Evolutionary conservation across 73 alveolate genomes (phyloP).

Genomic region (Strombidium stylifer): DNA sequence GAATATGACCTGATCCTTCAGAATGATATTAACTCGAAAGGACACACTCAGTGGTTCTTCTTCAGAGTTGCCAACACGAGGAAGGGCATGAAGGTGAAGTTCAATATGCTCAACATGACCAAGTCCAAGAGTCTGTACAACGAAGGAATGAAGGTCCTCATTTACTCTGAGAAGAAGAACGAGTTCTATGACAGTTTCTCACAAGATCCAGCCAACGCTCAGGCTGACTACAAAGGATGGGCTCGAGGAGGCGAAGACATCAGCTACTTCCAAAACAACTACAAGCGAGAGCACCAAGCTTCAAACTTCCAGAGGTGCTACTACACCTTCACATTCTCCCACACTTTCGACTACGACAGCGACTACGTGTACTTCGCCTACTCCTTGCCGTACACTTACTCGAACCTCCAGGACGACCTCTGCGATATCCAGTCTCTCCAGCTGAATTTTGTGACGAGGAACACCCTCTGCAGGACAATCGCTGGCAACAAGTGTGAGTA

Average conservation of each 20-base stretch:
- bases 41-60: constrained; percentile 93
- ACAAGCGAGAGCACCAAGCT: constrained; percentile 50
- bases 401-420: constrained; percentile 74
- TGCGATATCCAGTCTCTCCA: constrained; percentile 7
- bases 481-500: constrained; percentile 71
- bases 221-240: constrained; percentile 46
- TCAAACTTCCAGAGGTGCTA: constrained; percentile 59
- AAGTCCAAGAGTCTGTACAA: constrained; percentile 35
- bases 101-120: constrained; percentile 33
- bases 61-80: constrained; percentile 68
- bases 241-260: constrained; percentile 54
- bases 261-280: constrained; percentile 38
- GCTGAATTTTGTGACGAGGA: constrained; percentile 22
- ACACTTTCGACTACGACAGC: constrained; percentile 69
- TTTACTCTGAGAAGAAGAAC: constrained; percentile 38
- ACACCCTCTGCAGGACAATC: constrained; percentile 48
- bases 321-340: constrained; percentile 75
- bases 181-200: too few relatives aligned
- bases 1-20: constrained; percentile 86
- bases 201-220: too few relatives aligned
- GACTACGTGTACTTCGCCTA: constrained; percentile 82
- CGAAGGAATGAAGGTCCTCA: constrained; percentile 62
- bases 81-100: constrained; percentile 21
- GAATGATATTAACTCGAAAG: constrained; percentile 92
- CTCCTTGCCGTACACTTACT: constrained; percentile 82